Percentiles rank a stretch among this genome's conserved stretches.
Conservation (phyloP, 2,329 filamentous ascomycete species). For the Zopfia rhizophila region DNA sequence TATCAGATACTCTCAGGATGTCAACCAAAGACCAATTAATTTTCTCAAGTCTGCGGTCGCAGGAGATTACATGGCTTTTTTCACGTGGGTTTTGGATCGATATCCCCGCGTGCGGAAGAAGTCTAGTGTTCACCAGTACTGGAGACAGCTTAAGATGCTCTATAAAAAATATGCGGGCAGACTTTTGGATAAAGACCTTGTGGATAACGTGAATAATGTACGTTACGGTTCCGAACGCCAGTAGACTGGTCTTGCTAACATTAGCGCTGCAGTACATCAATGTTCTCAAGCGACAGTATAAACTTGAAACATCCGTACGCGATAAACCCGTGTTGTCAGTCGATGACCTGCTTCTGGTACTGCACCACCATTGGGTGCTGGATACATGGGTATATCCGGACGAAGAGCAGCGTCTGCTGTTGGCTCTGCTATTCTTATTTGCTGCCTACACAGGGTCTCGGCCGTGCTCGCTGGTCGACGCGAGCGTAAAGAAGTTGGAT, state of each 20-base stretch:
- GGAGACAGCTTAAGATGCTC: constrained; percentile 3
- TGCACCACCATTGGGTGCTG: constrained; percentile 1
- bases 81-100: not conserved
- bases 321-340: constrained; percentile 2
- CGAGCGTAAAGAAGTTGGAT: constrained; percentile 2
- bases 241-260: not conserved
- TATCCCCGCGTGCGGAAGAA: not conserved
- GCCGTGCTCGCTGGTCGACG: constrained; percentile 1
- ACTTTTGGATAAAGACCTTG: not conserved
- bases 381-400: constrained; percentile 6
- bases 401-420: constrained; percentile 4
- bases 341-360: constrained; percentile 1
- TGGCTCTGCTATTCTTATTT: constrained; percentile 6
- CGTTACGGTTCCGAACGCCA: not conserved
- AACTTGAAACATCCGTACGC: not conserved
- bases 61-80: constrained; percentile 7
- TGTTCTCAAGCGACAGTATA: constrained; percentile 2
- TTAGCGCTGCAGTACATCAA: constrained; percentile 5
- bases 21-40: not conserved
- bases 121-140: constrained; percentile 3
- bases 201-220: constrained; percentile 7
- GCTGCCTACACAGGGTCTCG: not conserved
- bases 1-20: constrained; percentile 4
- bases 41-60: not conserved
- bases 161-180: constrained; percentile 4